Evolutionary conservation across 1,284 basidiomycete species (phyloP), one percentile per base, ranked within the genome.

Genomic region (Heterobasidion occidentale): DNA sequence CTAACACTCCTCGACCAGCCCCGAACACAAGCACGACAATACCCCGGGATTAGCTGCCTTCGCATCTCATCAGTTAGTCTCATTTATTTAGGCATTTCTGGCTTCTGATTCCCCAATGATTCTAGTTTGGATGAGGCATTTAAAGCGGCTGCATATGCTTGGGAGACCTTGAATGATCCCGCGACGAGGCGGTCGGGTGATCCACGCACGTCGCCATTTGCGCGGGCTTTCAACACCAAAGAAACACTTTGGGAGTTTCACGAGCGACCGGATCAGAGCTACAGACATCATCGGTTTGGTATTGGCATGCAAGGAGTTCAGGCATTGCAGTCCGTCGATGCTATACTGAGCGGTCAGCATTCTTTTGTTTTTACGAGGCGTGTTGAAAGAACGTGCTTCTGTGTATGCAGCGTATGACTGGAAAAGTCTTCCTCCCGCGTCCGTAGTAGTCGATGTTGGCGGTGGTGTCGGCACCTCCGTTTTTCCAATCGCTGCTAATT

Each of bases 391-490:
- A 53, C n/a, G 47, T 27, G 36, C 19, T 27, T 27, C 3, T 27
- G 3, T 27, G 2, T 27, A 27, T 44, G 12, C 51, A 74, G 74
- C 65, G 0, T 71, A 69, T 56, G 64, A 71, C 27, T 77, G 74
- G 74, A 58, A 58, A 1, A 52, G 61, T 1, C 62, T 77, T 4
- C 59, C 67, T 0, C 9, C 56, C 7, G 68, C 59, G 9, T 62
- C 71, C 2, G 33, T 69, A 7, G 62, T 78, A 9, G 75, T 78
- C 14, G 76, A 77, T 54, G 73, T 77, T 14, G 75, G 74, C 35
- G 73, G 74, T 3, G 74, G 76, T 0, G 63, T 73, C 19, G 76
- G 76, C 5, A 65, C 63, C n/a, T 61, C 66, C 7, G 56, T 68
- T 7, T 53, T 74, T 4, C 44, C 61, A 5, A 42, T 77, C 7